Base-by-base conservation (phyloP, 2,329 filamentous ascomycete species). In the Claviceps sp. region DNA sequence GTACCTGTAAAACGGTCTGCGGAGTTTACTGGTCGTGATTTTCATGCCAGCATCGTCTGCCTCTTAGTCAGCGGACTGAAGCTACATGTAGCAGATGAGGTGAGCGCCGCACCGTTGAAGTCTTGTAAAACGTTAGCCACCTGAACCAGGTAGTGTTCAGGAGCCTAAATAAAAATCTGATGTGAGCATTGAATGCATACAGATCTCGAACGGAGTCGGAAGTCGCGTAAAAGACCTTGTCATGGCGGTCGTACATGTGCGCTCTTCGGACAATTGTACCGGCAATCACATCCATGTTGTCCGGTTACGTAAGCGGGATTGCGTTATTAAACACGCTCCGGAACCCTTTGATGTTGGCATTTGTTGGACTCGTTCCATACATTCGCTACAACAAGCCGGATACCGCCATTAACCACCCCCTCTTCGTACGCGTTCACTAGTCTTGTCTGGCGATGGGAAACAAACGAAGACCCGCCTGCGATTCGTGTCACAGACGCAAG, bases 401-500 rank as follows among this genome's bases (percentile, higher is more conserved):
- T 47, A 7, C 45, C 20, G 29, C 29, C 29, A 13, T 17, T 36
- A 20, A 4, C 26, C 26, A 36, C 16, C 5, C 14, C 44, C 3
- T 13, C 20, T 4, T 36, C 9, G 13, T 14, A 13, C 14, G n/a
- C 22, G n/a, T 14, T 4, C 17, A 3, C 36, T 7, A 11, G 3
- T 5, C 43, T 16, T 14, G 6, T n/a, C 20, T 23, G 4, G 22
- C 14, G 22, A 58, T 58, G 57, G 51, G 50, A 36, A 52, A 36
- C 20, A 50, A 53, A 42, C 49, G 55, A 39, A 56, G 58, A 51
- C 44, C 37, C 9, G 72, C 73, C 13, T 76, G 73, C 56, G 73
- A 76, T 56, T 69, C 72, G 16, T 76, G 73, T 55, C 71, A 74
- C 57, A 68, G 63, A 56, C 63, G 71, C 58, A 76, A 76, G 71